Conservation (phyloP, 225 moss, liverwort and hornwort genomes). For the Rhytidiadelphus loreus region DNA sequence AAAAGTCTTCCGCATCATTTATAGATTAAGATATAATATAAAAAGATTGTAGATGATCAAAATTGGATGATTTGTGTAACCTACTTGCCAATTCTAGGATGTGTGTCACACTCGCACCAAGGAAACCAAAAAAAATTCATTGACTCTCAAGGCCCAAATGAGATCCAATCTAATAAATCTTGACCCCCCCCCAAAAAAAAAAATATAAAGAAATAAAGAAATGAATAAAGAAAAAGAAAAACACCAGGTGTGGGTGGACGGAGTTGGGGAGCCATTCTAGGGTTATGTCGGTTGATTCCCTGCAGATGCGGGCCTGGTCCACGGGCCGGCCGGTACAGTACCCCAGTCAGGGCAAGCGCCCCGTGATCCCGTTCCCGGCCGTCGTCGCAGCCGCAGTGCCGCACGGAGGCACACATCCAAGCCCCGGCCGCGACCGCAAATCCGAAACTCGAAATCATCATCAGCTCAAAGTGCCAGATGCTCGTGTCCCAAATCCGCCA, state of each 20-base stretch:
- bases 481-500: background rate
- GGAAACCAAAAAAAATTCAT: background rate
- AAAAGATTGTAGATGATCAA: no score
- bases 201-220: background rate
- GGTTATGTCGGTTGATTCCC: background rate
- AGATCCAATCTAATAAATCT: background rate
- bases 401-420: background rate
- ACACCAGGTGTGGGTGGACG: background rate
- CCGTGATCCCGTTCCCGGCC: background rate
- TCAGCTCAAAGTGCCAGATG: background rate
- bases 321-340: background rate
- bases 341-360: background rate
- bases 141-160: background rate
- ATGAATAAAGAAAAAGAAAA: background rate
- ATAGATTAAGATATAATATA: no score
- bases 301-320: background rate
- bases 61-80: background rate
- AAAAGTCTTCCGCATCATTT: no score
- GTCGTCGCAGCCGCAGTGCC: background rate
- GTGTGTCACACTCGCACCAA: fast-evolving
- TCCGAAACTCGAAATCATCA: background rate
- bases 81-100: background rate
- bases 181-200: background rate
- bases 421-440: background rate
- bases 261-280: background rate